Base-by-base conservation (phyloP, 805 yeast genomes). In the Cephaloascus fragrans region DNA sequence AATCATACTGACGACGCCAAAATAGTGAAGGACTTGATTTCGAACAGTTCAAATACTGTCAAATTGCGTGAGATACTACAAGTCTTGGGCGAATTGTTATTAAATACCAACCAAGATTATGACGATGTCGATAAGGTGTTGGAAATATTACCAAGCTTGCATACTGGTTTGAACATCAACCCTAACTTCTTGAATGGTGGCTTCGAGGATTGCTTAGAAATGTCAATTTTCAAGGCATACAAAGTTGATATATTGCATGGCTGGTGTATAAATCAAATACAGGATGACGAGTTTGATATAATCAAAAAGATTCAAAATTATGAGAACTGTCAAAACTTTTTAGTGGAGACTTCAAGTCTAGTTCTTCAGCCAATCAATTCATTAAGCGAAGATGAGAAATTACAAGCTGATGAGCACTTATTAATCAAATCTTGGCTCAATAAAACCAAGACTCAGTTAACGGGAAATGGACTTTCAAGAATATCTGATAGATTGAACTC, bases 181-280 rank as follows among this genome's bases (percentile, higher is more conserved):
- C 89, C 95, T 2, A 64, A 70, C 35, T 75, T 89, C 42, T 36
- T 58, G 6, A 53, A 55, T 35, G 69, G 93, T 3, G 56, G 71
- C 1, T 83, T 84, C 47, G 65, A 57, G 3, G 64, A 67, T 20
- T 73, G 75, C 29, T 60, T 67, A 18, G 83, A 79, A 32, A 52
- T 76, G 41, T 62, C 71, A 3, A 51, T 85, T 4, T 86, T 86
- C 53, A 55, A 67, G 5, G 59, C 73, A 3, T 83, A 77, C 52
- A 77, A 70, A 26, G 61, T 84, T 4, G 71, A 69, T 12, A 56
- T 89, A 32, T 77, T 76, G 3, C 97, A 90, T 56, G 97, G 96
- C 1, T 89, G 96, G 95, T 63, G 80, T 19, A 62, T 75, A n/a
- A 71, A 71, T 37, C 72, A 42, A 20, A 70, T 31, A 18, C 49